Evolutionary conservation across 305 asterid species (phyloP), one percentile per base, ranked within the genome.

Genomic region (Solanum chacoense): DNA sequence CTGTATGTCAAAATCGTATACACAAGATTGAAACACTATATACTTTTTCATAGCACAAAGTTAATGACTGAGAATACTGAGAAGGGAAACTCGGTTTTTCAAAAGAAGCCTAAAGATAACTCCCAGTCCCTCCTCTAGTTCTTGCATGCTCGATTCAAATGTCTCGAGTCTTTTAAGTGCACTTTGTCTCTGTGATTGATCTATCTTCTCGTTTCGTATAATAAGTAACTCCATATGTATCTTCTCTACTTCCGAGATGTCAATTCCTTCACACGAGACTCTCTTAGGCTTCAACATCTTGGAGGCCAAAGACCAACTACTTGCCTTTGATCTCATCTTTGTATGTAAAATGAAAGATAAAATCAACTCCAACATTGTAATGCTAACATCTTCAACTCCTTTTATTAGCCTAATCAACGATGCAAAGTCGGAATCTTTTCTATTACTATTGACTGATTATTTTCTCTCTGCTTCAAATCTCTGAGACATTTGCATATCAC

Each of bases 351-450:
- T 65, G 81, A 88, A 86, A 18, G 91, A 65, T 8, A 92, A 22
- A 22, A 67, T 76, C 0, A 88, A 92, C 86, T 88, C 91, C 37
- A 93, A 42, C 18, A 80, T 80, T 2, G 81, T 59, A 4, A 88
- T 40, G 59, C 85, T 92, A 35, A 90, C 81, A 6, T 88, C 86
- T 87, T 90, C 93, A n/a, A 90, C 88, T 89, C 92, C 92, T 45
- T 20, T 91, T 24, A 92, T 88, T 89, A 92, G 22, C 4, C 78
- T 37, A 36, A 89, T 29, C 83, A 74, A 88, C 3, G 88, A 91
- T 11, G 14, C 8, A 71, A 20, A 38, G 75, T 74, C 83, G 24
- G 32, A 32, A 6, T 77, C 4, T 1, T 89, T 2, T 89, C 80
- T 38, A 80, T 12, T 29, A 31, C n/a, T 45, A 35, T 35, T 18